A percentile compares a stretch with the other conserved stretches of the same genome.
These are phyloP conservation scores for Pelargonium citronellum DNA, from an alignment of 441 rosid species.

Conservation along the genomic window DNA sequence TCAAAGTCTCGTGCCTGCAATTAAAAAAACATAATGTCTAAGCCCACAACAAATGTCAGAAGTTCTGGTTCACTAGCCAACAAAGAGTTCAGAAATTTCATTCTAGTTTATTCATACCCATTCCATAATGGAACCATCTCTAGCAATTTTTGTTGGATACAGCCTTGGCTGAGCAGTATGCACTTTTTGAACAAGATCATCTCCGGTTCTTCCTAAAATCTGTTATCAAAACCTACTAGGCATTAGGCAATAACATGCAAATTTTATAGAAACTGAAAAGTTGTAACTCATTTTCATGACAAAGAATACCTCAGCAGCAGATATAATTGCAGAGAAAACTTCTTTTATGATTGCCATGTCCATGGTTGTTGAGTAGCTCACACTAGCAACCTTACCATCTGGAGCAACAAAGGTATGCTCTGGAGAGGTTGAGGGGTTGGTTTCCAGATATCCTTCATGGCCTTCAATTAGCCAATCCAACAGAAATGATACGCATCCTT, in stretches of 20 bases:
- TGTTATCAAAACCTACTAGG: conserved; percentile 16
- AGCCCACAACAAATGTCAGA: not conserved
- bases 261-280: not conserved
- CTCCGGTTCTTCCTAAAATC: conserved; percentile 31
- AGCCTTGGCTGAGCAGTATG: conserved; percentile 31
- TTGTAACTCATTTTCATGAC: not conserved
- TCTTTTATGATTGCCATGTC: conserved; percentile 78
- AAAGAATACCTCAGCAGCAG: conserved; percentile 65
- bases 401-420: conserved; percentile 79
- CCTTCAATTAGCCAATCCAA: conserved; percentile 92
- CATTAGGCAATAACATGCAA: not conserved
- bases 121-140: conserved; percentile 46
- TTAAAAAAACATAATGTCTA: conserved; percentile 17
- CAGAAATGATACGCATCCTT: conserved; percentile 73
- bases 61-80: not conserved
- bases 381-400: conserved; percentile 61
- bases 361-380: conserved; percentile 94
- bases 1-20: conserved; percentile 60
- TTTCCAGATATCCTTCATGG: conserved; percentile 60
- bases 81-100: not conserved
- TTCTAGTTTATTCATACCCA: conserved; percentile 31
- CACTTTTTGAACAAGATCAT: conserved; percentile 34
- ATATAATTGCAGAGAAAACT: conserved; percentile 53
- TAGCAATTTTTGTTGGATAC: conserved; percentile 32
- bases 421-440: conserved; percentile 95